Evolutionary conservation across 345 rosid species (phyloP).

Genomic region (Passiflora organensis): DNA sequence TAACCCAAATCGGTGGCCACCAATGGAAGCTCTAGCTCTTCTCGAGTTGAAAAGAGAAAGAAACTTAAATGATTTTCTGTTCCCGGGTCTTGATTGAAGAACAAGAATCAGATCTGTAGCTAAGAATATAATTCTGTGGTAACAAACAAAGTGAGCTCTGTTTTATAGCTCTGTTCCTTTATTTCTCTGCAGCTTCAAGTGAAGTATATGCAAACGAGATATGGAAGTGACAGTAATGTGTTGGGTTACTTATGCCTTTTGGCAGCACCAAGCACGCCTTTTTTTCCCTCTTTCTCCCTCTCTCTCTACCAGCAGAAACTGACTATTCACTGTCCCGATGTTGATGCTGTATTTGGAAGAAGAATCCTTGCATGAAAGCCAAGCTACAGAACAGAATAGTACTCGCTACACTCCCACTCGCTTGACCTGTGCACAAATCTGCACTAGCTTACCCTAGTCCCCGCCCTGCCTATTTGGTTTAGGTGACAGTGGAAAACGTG

Average conservation of each 20-base stretch:
- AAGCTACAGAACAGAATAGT: neutral
- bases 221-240: neutral
- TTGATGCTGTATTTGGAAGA: neutral
- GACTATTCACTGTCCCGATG: neutral
- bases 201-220: conserved; percentile 4
- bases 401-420: too few relatives aligned
- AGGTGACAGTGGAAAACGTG: neutral
- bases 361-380: conserved; percentile 11
- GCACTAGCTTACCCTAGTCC: too few relatives aligned
- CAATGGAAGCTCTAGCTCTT: neutral
- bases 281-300: neutral
- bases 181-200: neutral
- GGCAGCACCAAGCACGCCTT: neutral
- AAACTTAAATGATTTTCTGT: conserved; percentile 5
- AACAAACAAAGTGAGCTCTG: conserved; percentile 1
- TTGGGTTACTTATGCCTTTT: neutral
- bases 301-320: neutral
- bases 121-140: neutral
- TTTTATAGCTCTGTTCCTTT: conserved; percentile 2
- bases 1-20: neutral
- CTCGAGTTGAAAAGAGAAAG: conserved; percentile 13
- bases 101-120: conserved; percentile 2
- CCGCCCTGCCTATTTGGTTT: too few relatives aligned
- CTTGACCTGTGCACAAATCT: too few relatives aligned
- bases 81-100: neutral